phyloP scores from a whole-genome alignment of 352 stramenopile species.

The Phytophthora kernoviae region DNA sequence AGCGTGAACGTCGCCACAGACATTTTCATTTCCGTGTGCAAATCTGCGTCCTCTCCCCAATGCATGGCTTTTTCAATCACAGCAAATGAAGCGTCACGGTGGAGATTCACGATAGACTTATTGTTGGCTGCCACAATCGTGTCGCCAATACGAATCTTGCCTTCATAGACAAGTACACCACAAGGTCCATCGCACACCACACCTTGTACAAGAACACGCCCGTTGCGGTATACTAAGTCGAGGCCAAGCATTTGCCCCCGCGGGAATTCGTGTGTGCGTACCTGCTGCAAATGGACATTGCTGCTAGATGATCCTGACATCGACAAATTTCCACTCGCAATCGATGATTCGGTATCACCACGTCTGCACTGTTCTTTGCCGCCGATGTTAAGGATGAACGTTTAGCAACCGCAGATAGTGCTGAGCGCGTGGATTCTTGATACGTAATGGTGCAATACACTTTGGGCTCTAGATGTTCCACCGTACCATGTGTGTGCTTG shows the following conservation, averaged over 20 bases:
- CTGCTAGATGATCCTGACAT: conserved; percentile 9
- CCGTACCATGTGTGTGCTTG: conserved; percentile 35
- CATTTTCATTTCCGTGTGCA: conserved; percentile 16
- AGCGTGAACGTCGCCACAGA: conserved; percentile 51
- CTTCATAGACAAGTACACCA: conserved; percentile 61
- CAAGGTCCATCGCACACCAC: conserved; percentile 72
- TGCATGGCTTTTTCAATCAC: conserved; percentile 73
- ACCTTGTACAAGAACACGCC: conserved; percentile 77
- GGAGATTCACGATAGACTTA: conserved; percentile 83
- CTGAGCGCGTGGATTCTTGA: conserved; percentile 75
- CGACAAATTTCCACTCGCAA: conserved; percentile 1
- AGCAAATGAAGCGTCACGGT: conserved; percentile 76
- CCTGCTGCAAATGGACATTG: conserved; percentile 48
- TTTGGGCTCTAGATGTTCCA: conserved; percentile 51
- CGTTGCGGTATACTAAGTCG: conserved; percentile 83
- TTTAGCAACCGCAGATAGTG: conserved; percentile 70
- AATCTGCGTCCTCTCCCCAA: conserved; percentile 26
- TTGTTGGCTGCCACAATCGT: conserved; percentile 77
- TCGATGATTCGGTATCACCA: conserved; percentile 17
- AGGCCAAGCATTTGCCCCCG: conserved; percentile 67
- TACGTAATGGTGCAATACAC: conserved; percentile 87
- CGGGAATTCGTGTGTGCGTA: conserved; percentile 67
- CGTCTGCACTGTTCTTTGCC: conserved; percentile 13
- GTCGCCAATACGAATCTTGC: conserved; percentile 79
- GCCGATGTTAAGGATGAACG: conserved; percentile 17